Conservation (phyloP, 83 land plant species). For the Diphasiastrum complanatum region DNA sequence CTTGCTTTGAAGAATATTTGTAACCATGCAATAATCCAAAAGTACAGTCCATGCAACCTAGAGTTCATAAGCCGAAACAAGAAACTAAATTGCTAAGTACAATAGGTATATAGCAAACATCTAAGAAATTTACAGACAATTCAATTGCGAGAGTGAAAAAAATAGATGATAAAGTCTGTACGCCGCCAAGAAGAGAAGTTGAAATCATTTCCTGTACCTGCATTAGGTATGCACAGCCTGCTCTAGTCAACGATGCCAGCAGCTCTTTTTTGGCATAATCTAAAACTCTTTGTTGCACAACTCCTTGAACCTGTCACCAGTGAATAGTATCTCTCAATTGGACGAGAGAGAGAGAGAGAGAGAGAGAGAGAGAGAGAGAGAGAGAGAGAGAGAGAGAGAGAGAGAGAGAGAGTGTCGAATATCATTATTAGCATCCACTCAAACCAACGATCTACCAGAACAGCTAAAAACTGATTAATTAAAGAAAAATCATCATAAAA, state of each 20-base stretch:
- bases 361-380: no score
- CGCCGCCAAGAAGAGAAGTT: background rate
- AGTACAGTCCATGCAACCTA: background rate
- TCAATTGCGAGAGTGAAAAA: constrained; percentile 9
- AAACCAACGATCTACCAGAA: no score
- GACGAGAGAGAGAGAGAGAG: no score
- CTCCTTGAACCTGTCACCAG: constrained; percentile 82
- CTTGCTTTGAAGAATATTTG: no score
- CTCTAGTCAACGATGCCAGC: constrained; percentile 80
- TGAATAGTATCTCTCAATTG: no score
- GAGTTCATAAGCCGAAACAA: background rate
- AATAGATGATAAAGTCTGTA: background rate
- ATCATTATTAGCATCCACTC: no score
- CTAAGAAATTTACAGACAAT: background rate
- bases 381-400: no score
- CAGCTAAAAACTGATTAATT: no score
- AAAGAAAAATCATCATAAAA: no score
- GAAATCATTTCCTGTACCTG: constrained; percentile 66
- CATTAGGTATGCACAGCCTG: constrained; percentile 94
- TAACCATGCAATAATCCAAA: background rate
- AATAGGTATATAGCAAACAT: background rate
- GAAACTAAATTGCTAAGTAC: background rate
- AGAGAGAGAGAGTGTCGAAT: no score
- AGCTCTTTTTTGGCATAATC: constrained; percentile 84
- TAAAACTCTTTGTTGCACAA: constrained; percentile 81